Evolutionary conservation across 345 rosid species (phyloP).

Genomic region (Leavenworthia alabamica): DNA sequence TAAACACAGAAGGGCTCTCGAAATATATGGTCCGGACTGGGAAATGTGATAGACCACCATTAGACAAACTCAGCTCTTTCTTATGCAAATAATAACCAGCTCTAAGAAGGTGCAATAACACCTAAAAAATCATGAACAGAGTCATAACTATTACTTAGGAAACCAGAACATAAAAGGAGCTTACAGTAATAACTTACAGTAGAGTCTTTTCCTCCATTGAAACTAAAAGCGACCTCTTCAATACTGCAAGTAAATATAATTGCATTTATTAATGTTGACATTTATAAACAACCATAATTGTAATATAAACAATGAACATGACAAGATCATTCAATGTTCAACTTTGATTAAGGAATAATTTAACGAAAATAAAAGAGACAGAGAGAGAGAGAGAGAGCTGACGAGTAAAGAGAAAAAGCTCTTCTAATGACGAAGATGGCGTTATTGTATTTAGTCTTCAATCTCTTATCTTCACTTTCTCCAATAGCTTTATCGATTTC

Average conservation of each 20-base stretch:
- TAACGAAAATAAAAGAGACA: background rate
- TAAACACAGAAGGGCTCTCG: constrained; percentile 75
- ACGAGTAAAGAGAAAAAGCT: constrained; percentile 92
- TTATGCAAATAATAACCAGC: constrained; percentile 81
- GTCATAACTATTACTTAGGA: constrained; percentile 12
- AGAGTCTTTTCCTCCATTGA: constrained; percentile 98
- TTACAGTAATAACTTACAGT: constrained; percentile 50
- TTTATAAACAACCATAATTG: background rate
- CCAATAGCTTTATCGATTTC: constrained; percentile 85
- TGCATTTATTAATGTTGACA: background rate
- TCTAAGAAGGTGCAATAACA: constrained; percentile 84
- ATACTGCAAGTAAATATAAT: constrained; percentile 40
- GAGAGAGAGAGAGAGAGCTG: constrained; percentile 30
- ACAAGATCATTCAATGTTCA: background rate
- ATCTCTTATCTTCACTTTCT: constrained; percentile 80
- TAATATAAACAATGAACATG: background rate
- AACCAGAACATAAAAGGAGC: background rate
- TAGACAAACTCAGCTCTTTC: constrained; percentile 46
- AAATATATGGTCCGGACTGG: constrained; percentile 91
- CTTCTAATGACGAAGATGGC: constrained; percentile 82
- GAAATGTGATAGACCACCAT: constrained; percentile 53
- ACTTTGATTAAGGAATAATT: background rate
- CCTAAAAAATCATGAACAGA: constrained; percentile 49
- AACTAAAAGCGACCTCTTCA: constrained; percentile 97
- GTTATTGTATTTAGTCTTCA: constrained; percentile 83